Evolutionary conservation across 2,329 filamentous ascomycete species (phyloP), one percentile per base, ranked within the genome.

Genomic region (Parastagonospora nodorum): DNA sequence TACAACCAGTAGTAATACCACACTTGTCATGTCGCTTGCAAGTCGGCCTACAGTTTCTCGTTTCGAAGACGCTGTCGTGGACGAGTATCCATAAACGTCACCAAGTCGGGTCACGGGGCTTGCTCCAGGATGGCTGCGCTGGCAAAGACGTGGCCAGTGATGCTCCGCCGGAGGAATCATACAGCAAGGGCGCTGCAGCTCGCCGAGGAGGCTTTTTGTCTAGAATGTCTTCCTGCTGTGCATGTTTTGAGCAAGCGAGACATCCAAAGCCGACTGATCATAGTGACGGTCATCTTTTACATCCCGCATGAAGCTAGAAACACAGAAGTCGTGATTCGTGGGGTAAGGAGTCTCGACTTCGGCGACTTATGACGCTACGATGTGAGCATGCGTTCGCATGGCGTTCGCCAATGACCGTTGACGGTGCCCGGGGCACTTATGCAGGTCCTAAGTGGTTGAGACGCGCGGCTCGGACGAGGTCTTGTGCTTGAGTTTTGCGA

Each of bases 381-480:
- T 15, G 14, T n/a, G 28, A 40, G 44, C 43, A 46, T 35, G 16
- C n/a, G 43, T 46, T 46, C 36, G 35, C 43, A 39, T 8, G 35
- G 27, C 12, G 37, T 27, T 40, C 44, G 27, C 44, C 44, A 46
- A 40, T 46, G 5, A 37, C 33, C 33, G 14, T 38, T 45, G 33
- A 12, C 40, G 28, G 15, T 19, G 42, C 42, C 24, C 5, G 44
- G 24, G 27, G 39, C 45, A 42, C 45, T 48, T 48, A 48, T 48
- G 45, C 45, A 48, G 45, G 45, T 48, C 45, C 45, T 19, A 16
- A 16, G 27, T 31, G 45, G 19, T 48, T 48, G 45, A 48, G 45
- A 48, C 45, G 45, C 45, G 38, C 45, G 45, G 45, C 39, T 32
- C 39, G 32, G 30, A 19, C 32, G 31, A 15, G 30, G 24, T 37